Percentiles rank a stretch among this genome's conserved stretches.
Evolutionary conservation across 139 green algal genomes (phyloP).

Genomic region (Spirogloea muscicola): DNA sequence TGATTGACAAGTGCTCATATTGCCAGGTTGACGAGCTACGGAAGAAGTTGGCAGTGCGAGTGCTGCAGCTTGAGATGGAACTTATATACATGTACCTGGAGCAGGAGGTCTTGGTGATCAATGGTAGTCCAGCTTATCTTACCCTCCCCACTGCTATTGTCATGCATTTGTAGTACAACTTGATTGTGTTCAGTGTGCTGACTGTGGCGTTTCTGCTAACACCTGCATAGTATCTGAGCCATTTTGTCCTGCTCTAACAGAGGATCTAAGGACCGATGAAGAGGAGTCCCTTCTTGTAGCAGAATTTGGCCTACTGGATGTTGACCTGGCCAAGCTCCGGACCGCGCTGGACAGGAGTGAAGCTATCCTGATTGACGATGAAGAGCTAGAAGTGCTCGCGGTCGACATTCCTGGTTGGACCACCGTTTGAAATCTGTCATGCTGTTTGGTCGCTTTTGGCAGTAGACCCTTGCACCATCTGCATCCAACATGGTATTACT

Average conservation of each 20-base stretch:
- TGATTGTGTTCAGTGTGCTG: too few species aligned
- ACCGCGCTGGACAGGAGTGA: conserved; percentile 51
- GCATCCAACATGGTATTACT: too few species aligned
- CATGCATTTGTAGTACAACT: too few species aligned
- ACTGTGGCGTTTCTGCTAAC: too few species aligned
- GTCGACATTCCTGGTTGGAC: conserved; percentile 45
- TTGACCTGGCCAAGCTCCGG: conserved; percentile 63
- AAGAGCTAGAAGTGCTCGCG: conserved; percentile 73
- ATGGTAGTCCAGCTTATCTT: too few species aligned
- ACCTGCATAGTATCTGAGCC: too few species aligned
- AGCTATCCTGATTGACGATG: conserved; percentile 59
- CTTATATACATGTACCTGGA: conserved; percentile 77
- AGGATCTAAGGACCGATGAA: conserved; percentile 61
- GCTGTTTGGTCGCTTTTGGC: too few species aligned
- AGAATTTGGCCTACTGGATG: conserved; percentile 80
- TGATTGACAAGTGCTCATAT: too few species aligned
- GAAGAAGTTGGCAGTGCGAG: conserved; percentile 61
- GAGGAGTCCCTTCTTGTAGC: conserved; percentile 77
- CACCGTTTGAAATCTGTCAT: too few species aligned
- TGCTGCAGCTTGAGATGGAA: conserved; percentile 89
- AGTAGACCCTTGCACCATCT: too few species aligned
- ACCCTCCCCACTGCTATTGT: too few species aligned
- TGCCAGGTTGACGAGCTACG: conserved; percentile 48
- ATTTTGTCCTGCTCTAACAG: conserved; percentile 22
- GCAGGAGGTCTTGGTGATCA: conserved; percentile 79